Percentiles rank a stretch among this genome's conserved stretches.
Conservation (phyloP, 495 filamentous ascomycete genomes). For the Stereocaulon alpinum region DNA sequence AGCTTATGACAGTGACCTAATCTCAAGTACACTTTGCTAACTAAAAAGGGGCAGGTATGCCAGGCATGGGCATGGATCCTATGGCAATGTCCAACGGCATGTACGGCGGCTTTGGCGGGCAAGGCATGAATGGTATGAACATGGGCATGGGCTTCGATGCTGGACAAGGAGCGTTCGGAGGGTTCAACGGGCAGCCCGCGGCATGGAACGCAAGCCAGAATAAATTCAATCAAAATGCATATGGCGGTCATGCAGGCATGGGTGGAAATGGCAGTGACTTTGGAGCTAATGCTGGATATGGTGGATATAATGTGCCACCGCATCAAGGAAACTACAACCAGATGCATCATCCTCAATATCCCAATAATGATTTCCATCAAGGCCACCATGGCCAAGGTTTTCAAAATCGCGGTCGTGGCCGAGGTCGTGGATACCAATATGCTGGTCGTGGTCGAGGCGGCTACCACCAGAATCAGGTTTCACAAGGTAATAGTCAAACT, state of each 20-base stretch:
- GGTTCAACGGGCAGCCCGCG: conserved; percentile 50
- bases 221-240: conserved; percentile 58
- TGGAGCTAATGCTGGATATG: conserved; percentile 72
- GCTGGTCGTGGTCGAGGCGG: conserved; percentile 46
- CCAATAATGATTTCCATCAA: conserved; percentile 50
- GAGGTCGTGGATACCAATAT: conserved; percentile 48
- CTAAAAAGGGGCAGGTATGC: conserved; percentile 45
- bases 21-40: conserved; percentile 6
- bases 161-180: conserved; percentile 52
- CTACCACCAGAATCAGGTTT: conserved; percentile 32
- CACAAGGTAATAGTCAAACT: conserved; percentile 28
- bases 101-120: conserved; percentile 71
- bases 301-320: conserved; percentile 58
- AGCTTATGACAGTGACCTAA: conserved; percentile 28
- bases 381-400: conserved; percentile 49
- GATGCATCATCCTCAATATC: conserved; percentile 43
- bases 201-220: conserved; percentile 63
- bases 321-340: conserved; percentile 44
- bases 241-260: conserved; percentile 60
- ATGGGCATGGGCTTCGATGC: conserved; percentile 77
- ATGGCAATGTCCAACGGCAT: conserved; percentile 80
- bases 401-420: conserved; percentile 53
- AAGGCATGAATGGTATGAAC: conserved; percentile 82
- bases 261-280: conserved; percentile 54
- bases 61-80: conserved; percentile 77